A percentile compares a stretch with the other conserved stretches of the same genome.
Evolutionary conservation across 495 filamentous ascomycete genomes (phyloP).

Genomic region (Collariella sp.): DNA sequence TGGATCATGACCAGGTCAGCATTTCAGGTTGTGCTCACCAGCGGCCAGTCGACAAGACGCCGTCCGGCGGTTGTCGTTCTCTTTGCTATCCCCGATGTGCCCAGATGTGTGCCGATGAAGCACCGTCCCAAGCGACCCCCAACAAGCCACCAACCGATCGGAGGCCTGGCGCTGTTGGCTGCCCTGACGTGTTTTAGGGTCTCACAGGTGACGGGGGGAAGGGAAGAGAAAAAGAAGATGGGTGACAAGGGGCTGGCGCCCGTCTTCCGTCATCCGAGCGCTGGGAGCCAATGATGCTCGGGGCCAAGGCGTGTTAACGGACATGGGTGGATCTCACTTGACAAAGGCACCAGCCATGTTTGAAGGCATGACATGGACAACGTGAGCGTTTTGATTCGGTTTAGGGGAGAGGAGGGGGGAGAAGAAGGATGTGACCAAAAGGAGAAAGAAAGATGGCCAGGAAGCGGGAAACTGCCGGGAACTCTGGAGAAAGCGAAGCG

Average conservation of each 20-base stretch:
- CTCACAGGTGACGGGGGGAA: background rate
- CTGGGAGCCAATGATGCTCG: background rate
- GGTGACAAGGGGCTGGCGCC: too few species aligned
- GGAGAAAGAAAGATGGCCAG: background rate
- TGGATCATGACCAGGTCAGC: too few species aligned
- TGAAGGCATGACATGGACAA: background rate
- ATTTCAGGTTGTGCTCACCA: background rate
- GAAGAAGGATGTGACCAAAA: background rate
- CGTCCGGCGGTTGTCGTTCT: background rate
- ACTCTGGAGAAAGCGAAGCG: too few species aligned
- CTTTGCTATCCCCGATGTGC: too few species aligned
- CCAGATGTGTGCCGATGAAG: too few species aligned
- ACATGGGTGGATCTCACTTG: conserved; percentile 4
- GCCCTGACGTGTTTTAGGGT: conserved; percentile 7
- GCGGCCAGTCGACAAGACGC: background rate
- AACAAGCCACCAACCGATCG: background rate
- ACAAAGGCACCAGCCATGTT: background rate
- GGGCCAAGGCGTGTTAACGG: background rate
- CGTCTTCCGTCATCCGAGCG: conserved; percentile 6
- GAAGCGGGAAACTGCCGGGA: background rate
- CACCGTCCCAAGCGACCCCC: background rate
- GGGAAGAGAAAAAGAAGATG: too few species aligned
- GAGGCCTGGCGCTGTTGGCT: conserved; percentile 5
- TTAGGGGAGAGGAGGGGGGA: too few species aligned
- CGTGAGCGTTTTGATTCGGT: background rate